A percentile compares a stretch with the other conserved stretches of the same genome.
Conservation (phyloP, 306 rosid genomes). For the Vigna reflexopilosa region DNA sequence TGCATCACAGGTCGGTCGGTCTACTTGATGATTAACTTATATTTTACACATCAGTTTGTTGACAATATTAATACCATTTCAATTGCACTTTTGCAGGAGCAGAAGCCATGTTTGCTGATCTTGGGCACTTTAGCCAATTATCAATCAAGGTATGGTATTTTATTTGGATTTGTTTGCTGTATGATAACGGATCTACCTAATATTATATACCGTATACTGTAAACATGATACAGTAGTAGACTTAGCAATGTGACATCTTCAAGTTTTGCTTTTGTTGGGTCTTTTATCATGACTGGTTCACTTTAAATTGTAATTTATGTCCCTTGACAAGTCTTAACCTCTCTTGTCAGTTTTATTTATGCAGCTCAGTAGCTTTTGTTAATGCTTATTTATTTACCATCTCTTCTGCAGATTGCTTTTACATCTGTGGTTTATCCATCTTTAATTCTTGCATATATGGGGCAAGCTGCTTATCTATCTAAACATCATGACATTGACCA, state of each 20-base stretch:
- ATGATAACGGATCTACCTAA: background rate
- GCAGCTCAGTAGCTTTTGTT: constrained; percentile 12
- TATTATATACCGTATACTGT: constrained; percentile 11
- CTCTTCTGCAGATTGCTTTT: constrained; percentile 91
- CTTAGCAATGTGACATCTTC: background rate
- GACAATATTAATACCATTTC: constrained; percentile 26
- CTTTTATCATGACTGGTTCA: background rate
- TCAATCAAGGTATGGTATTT: constrained; percentile 77
- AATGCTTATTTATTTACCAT: constrained; percentile 32
- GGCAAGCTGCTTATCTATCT: constrained; percentile 96
- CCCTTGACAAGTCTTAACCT: constrained; percentile 17
- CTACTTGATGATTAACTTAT: constrained; percentile 39
- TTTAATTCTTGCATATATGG: constrained; percentile 94
- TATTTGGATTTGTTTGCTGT: background rate
- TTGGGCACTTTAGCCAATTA: constrained; percentile 91
- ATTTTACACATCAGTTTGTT: constrained; percentile 11
- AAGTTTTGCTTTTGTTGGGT: constrained; percentile 23
- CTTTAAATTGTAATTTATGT: constrained; percentile 27
- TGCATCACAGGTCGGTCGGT: constrained; percentile 76
- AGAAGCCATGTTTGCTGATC: constrained; percentile 99
- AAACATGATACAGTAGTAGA: background rate
- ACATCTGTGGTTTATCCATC: constrained; percentile 93
- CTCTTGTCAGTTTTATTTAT: background rate
- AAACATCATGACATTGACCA: constrained; percentile 50
- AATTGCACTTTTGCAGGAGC: constrained; percentile 64